A percentile compares a stretch with the other conserved stretches of the same genome.
These are phyloP conservation scores for Suillus weaverae DNA, from an alignment of 768 basidiomycete genomes.

Conservation along the genomic window DNA sequence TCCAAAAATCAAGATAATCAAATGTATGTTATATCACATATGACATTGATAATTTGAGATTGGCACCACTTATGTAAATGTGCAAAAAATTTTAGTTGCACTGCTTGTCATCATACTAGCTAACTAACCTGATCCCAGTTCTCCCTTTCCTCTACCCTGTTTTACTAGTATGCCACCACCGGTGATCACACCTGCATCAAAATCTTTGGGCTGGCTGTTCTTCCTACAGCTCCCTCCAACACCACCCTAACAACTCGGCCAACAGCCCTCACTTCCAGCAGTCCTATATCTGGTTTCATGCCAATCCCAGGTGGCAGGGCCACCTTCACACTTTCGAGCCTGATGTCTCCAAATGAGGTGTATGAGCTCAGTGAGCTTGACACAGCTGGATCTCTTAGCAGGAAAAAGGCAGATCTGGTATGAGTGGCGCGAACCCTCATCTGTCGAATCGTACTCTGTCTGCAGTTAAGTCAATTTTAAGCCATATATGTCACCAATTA, in stretches of 20 bases:
- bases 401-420: slow-evolving; percentile 55
- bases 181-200: slow-evolving; percentile 80
- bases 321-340: slow-evolving; percentile 72
- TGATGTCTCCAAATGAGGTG: slow-evolving; percentile 79
- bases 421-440: slow-evolving; percentile 58
- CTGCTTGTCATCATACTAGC: neutral
- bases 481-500: slow-evolving; percentile 81
- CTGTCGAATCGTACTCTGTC: slow-evolving; percentile 25
- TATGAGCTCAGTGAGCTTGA: slow-evolving; percentile 58
- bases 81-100: too few species aligned
- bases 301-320: slow-evolving; percentile 59
- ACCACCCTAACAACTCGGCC: slow-evolving; percentile 55
- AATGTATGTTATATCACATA: too few species aligned
- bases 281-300: slow-evolving; percentile 62
- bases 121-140: slow-evolving; percentile 48
- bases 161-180: slow-evolving; percentile 74
- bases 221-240: slow-evolving; percentile 56
- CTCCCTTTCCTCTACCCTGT: slow-evolving; percentile 62
- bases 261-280: slow-evolving; percentile 54
- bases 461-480: slow-evolving; percentile 48
- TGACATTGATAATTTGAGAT: too few species aligned
- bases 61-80: too few species aligned
- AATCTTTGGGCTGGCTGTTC: slow-evolving; percentile 69
- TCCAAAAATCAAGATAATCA: too few species aligned
- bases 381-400: slow-evolving; percentile 36